Evolutionary conservation across 1,284 basidiomycete genomes (phyloP).

Genomic region (Mycena citricolor): DNA sequence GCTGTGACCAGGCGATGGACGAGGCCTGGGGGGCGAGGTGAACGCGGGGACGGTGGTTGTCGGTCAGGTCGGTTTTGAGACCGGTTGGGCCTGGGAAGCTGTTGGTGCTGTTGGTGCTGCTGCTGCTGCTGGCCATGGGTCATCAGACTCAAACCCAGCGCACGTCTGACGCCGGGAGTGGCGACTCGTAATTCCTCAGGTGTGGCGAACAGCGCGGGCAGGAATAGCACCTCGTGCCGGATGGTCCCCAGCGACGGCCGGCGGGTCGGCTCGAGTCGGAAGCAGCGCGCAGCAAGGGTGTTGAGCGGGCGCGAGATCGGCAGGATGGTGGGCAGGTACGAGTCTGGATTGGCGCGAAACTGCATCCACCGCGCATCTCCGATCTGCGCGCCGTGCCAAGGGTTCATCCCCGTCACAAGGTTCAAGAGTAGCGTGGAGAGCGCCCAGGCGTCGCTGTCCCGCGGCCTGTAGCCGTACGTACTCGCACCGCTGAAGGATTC

Average conservation of each 20-base stretch:
- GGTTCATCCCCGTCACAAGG: constrained; percentile 69
- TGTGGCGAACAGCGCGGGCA: constrained; percentile 6
- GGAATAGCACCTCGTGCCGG: constrained; percentile 1
- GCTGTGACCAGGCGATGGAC: too few species aligned
- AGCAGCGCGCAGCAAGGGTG: constrained; percentile 6
- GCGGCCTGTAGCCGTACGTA: constrained; percentile 3
- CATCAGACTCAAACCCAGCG: neutral
- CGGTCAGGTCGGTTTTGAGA: too few species aligned
- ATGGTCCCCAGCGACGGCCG: constrained; percentile 9
- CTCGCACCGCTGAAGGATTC: constrained; percentile 7
- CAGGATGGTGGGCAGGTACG: constrained; percentile 41
- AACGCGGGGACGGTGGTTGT: too few species aligned
- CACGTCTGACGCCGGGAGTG: constrained; percentile 3
- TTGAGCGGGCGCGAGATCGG: constrained; percentile 13
- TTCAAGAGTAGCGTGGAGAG: constrained; percentile 71
- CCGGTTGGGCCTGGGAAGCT: too few species aligned
- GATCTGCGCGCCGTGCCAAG: constrained; percentile 65
- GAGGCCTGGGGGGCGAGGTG: too few species aligned
- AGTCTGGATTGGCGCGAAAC: constrained; percentile 52
- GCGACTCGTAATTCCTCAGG: constrained; percentile 10
- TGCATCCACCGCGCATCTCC: constrained; percentile 60
- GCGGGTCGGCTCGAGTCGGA: constrained; percentile 1
- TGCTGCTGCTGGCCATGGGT: neutral
- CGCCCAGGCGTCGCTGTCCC: constrained; percentile 73
- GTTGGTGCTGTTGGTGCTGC: too few species aligned